Evolutionary conservation across 176 grass and related monocot species (phyloP), one percentile per base, ranked within the genome.

Genomic region (Rhipidocladum racemiflorum): DNA sequence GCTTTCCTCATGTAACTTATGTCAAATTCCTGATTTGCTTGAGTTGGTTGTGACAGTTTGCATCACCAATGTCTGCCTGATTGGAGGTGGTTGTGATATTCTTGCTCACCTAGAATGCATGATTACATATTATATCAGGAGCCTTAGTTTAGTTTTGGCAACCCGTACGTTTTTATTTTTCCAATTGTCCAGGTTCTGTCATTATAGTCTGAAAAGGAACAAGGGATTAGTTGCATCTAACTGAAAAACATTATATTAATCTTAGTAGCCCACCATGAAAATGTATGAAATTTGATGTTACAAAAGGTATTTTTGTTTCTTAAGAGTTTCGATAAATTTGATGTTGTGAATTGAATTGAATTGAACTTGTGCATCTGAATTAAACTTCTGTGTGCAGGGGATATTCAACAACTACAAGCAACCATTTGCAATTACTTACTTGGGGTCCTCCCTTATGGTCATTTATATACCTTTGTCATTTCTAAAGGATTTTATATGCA

Each of bases 331-430:
- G 11, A 40, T 17, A 79, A 72, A 42, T 11, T 59, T 61, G 0
- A 34, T 76, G 4, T 20, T 70, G 53, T 3, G 13, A 9, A 70
- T 51, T 75, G 32, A 56, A 80, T 54, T 3, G 17, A 6, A 21
- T 54, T 80, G 46, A 8, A 12, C 28, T 67, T 83, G 21, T n/a
- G 2, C 21, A 48, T 59, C 38, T 87, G 70, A 72, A 85, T 21
- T 49, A 44, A 44, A 65, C 42, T 78, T 61, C 5, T 24, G 14
- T 77, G 74, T 83, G 76, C 92, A 98, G 95, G 95, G 75, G 66
- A 98, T 98, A 88, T 98, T 91, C 74, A 84, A 88, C n/a, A 88
- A 93, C 72, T 98, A 98, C 85, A 92, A 91, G 53, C 96, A 98
- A 43, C 96, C 96, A 5, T 98, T 98, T 21, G 96, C 87, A 74